These are phyloP conservation scores for Talaromyces sp. DNA, from an alignment of 2,329 filamentous ascomycete genomes.

Conservation along the genomic window DNA sequence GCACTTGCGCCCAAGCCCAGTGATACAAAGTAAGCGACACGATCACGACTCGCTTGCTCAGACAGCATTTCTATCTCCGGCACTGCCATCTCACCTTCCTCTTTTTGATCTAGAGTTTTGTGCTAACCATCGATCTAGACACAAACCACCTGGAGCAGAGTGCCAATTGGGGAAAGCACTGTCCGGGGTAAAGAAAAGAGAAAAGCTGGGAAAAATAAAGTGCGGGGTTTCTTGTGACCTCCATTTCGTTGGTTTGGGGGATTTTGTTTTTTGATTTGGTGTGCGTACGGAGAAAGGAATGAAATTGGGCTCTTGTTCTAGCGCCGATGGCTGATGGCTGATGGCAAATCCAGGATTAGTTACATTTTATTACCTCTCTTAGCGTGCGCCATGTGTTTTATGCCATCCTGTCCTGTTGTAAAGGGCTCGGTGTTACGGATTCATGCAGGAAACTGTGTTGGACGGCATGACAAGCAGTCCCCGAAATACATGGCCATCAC, in stretches of 20 bases:
- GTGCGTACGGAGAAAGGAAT: not conserved
- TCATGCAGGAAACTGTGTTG: not conserved
- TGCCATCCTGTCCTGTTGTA: not conserved
- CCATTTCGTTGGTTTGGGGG: not conserved
- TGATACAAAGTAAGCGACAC: not conserved
- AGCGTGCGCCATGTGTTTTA: not conserved
- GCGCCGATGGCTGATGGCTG: not conserved
- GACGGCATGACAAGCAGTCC: not conserved
- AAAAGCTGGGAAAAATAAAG: not conserved
- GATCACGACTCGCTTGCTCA: slow-evolving; percentile 1
- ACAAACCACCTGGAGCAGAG: not conserved
- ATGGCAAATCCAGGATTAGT: not conserved
- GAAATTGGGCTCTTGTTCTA: not conserved
- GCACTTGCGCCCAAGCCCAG: not conserved
- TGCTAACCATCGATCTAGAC: slow-evolving; percentile 5
- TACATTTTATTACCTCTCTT: not conserved
- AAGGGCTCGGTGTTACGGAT: not conserved
- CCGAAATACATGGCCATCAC: not conserved
- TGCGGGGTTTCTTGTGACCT: not conserved
- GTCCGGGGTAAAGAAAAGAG: not conserved
- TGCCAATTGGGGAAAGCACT: slow-evolving; percentile 3
- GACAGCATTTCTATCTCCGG: not conserved
- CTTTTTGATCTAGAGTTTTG: slow-evolving; percentile 6
- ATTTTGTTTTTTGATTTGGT: not conserved
- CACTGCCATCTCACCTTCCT: not conserved